These are phyloP conservation scores for Lathyrus tuberosus DNA, from an alignment of 306 rosid species.

Conservation along the genomic window DNA sequence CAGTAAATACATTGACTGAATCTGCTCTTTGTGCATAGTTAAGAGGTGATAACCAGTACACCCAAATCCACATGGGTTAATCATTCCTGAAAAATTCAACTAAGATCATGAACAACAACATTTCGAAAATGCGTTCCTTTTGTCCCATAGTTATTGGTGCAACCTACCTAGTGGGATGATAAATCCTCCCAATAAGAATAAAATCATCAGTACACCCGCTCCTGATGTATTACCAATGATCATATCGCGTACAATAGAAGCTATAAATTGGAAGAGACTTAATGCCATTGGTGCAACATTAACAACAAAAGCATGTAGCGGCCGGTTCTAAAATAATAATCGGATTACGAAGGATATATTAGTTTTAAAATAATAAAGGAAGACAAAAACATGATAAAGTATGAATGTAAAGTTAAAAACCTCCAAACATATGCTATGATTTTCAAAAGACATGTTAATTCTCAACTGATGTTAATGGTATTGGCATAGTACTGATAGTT, in stretches of 20 bases:
- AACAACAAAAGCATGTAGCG: constrained; percentile 71
- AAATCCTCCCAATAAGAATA: constrained; percentile 83
- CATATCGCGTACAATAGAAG: constrained; percentile 72
- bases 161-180: constrained; percentile 71
- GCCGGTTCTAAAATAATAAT: too few relatives aligned
- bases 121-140: neutral
- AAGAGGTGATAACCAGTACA: constrained; percentile 82
- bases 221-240: constrained; percentile 80
- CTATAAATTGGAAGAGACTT: constrained; percentile 79
- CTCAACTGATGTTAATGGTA: too few relatives aligned
- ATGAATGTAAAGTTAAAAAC: too few relatives aligned
- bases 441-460: too few relatives aligned
- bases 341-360: too few relatives aligned
- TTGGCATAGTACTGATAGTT: too few relatives aligned
- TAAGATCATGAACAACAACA: constrained; percentile 8
- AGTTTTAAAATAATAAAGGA: too few relatives aligned
- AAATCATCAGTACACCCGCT: too few relatives aligned
- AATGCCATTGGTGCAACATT: constrained; percentile 80
- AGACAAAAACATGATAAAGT: too few relatives aligned
- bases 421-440: too few relatives aligned
- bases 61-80: constrained; percentile 88
- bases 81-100: constrained; percentile 53
- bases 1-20: constrained; percentile 79
- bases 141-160: constrained; percentile 1
- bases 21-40: constrained; percentile 76